Conservation (phyloP, 768 basidiomycete genomes). For the Suillus plorans region DNA sequence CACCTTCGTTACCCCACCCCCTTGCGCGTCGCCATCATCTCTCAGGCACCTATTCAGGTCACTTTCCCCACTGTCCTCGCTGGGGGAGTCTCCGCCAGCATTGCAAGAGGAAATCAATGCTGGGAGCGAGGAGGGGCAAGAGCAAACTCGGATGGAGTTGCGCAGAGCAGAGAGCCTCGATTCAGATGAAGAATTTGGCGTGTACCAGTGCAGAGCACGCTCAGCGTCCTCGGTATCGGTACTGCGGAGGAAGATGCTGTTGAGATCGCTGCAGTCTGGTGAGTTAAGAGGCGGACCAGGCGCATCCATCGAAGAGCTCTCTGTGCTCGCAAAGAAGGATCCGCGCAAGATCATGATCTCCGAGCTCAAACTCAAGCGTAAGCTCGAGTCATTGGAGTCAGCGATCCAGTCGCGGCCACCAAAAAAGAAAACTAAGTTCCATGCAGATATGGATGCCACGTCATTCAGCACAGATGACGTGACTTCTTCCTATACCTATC, state of each 20-base stretch:
- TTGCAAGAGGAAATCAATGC: neutral
- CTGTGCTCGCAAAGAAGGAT: neutral
- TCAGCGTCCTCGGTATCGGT: neutral
- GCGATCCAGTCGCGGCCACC: neutral
- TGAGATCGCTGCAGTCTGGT: neutral
- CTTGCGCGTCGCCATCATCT: neutral
- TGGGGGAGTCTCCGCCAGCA: neutral
- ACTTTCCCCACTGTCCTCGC: neutral
- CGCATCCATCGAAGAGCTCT: neutral
- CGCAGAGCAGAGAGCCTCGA: neutral
- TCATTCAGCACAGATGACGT: neutral
- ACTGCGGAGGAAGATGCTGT: neutral
- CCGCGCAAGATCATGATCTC: neutral
- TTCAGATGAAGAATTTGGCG: neutral
- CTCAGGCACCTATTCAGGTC: neutral
- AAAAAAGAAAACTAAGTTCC: neutral
- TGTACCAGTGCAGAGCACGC: neutral
- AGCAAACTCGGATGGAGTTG: neutral
- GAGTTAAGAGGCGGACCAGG: neutral
- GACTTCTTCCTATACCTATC: neutral
- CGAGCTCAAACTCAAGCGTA: neutral
- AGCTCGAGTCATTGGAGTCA: neutral
- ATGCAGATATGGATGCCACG: neutral
- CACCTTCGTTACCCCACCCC: neutral
- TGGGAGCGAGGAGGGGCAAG: neutral